Base-by-base conservation (phyloP, 2,329 filamentous ascomycete genomes). In the Colletotrichum paranaense region DNA sequence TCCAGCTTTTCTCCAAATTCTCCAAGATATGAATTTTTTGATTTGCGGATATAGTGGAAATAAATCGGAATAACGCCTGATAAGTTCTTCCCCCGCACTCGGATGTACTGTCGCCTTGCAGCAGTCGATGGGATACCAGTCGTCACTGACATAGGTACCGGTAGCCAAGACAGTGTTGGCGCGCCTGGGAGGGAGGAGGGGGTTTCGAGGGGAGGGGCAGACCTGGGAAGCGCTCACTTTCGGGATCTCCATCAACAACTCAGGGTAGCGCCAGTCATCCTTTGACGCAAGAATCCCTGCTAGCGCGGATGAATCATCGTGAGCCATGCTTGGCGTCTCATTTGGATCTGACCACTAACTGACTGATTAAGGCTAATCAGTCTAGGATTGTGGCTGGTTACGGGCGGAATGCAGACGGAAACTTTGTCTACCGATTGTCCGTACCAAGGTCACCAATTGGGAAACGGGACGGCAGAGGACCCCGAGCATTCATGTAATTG, bases 221-320 rank as follows among this genome's bases (percentile, higher is more conserved):
- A 46, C 16, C 19, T 46, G 19, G 14, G 19, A 19, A 16, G 35
- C 35, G 35, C 49, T 35, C 62, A 14, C 26, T 26, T 19, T n/a
- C 2, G 16, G 26, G 59, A 5, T 32, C 35, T 22, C 46, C 38
- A 30, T 5, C 2, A 7, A 12, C 42, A 2, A 38, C 35, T 38
- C 35, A 14, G 35, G 35, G 5, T 16, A 12, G 26, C 42, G 14
- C 22, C 26, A 9, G 22, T 7, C 52, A 7, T 5, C 14, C 67
- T 30, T 16, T 19, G 4, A 19, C 22, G 26, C 22, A 19, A 19
- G 3, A 32, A 56, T 35, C 55, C 67, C 49, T 65, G 46, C 67
- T 73, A 73, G 70, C 70, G 70, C 67, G 53, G 70, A 73, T 73
- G 67, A 73, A 70, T 73, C 70, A 73, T 73, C 46, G 24, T 73